Evolutionary conservation across 768 basidiomycete genomes (phyloP), one percentile per base, ranked within the genome.

Genomic region (Kwoniella dejecticola): DNA sequence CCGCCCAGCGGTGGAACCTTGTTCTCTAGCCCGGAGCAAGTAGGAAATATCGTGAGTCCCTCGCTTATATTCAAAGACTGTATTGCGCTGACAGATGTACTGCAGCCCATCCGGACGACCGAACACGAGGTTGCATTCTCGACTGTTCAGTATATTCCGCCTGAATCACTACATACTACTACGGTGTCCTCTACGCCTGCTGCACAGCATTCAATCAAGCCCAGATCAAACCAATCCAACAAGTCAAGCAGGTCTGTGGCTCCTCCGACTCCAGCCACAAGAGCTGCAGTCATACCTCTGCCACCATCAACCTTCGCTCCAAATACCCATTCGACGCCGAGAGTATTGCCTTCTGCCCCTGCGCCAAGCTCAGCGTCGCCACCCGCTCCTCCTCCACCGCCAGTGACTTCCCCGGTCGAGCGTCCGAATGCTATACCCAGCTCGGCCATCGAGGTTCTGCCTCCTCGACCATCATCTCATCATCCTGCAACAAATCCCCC

Each of bases 1-100:
- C 70, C 70, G 1, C 33, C 60, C 13, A 67, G 63, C 38, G 57
- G 52, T 15, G 50, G 64, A 15, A 63, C 60, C 24, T 3, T 52
- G 3, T 48, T 52, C 17, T 60, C 52, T 2, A 60, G 50, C 38
- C 50, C 50, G 3, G 44, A 52, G 26, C 26, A 44, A 17, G 38
- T 44, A 1, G 30, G 50, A 17, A 29, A 24, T 48, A 26, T 30
- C 24, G 46, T 48, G 23, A 48, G 46, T 48, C 21, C 44, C 12
- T 45, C 44, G n/a, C 21, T 26, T 24, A 11, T 15, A 48, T n/a
- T 7, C 4, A 13, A 13, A 12, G 24, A 15, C 15, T 13, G 15
- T 27, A 13, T 8, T n/a, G 3, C 0, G 48, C 48, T 50, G 48
- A 50, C 15, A 13, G 0, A n/a, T 30, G 0, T 19, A 4, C 24